Evolutionary conservation across 23 red algal genomes (phyloP), one percentile per base, ranked within the genome.

Genomic region (Cyanidium caldarium): DNA sequence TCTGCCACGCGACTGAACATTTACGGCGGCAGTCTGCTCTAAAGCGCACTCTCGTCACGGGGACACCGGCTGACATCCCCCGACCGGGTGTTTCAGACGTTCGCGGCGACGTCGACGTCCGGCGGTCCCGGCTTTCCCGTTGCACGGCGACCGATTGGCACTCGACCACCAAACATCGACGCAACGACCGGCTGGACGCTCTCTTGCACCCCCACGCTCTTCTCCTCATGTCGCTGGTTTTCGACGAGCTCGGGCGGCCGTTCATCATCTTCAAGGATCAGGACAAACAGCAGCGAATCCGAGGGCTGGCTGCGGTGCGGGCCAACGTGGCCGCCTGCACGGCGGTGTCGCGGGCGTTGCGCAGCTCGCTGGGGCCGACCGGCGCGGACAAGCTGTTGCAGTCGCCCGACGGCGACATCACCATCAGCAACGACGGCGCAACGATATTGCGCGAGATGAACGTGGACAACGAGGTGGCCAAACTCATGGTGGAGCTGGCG

Each of bases 361-460:
- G 84, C 26, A 88, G 79, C 19, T 98, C 92, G 33, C 69, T 98
- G 45, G 92, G 92, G 26, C 92, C 92, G 2, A 88, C 84, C 61
- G 92, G 92, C 39, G 88, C 88, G 92, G 92, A 98, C 65, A 98
- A 98, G 67, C 87, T 98, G 92, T 56, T 98, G 16, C 83, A 88
- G 65, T 86, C 81, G 14, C 79, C 81, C 1, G 92, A 98, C 76
- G 92, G 92, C 12, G 92, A 98, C 66, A 79, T 98, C n/a, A 98
- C 92, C 23, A 78, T 98, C 40, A 98, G 84, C 25, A 98, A 98
- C 71, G 92, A 98, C 58, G 92, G 92, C 35, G 92, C 92, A 13
- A 98, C 92, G 3, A 98, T 98, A 56, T 51, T 98, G 45, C 65
- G 88, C 30, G 80, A 98, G 66, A 98, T 98, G 92, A 73, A 88